Percentiles rank a stretch among this genome's conserved stretches.
Conservation (phyloP, 1,284 basidiomycete species). For the Ceratobasidium sp. region DNA sequence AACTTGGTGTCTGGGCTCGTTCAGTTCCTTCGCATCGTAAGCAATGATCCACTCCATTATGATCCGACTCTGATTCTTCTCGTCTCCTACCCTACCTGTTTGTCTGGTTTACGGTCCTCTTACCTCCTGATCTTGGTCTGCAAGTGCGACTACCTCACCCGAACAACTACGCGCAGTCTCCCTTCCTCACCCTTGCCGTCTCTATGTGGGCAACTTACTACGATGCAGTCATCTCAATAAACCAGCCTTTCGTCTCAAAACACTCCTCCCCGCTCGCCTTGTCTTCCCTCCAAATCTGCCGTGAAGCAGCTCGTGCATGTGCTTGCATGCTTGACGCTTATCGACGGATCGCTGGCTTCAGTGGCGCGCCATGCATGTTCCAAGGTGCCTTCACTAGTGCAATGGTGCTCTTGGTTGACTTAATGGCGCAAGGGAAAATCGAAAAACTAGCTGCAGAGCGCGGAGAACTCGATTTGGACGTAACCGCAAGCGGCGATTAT, state of each 20-base stretch:
- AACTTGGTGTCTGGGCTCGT: background rate
- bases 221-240: background rate
- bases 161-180: too few relatives aligned
- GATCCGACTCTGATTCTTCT: too few relatives aligned
- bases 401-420: background rate
- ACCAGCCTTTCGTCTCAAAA: background rate
- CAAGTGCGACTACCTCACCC: background rate
- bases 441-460: background rate
- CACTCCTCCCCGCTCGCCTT: background rate
- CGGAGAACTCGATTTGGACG: background rate
- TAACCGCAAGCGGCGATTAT: background rate
- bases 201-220: background rate
- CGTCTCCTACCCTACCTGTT: too few relatives aligned
- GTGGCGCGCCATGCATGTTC: too few relatives aligned
- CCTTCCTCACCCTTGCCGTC: background rate
- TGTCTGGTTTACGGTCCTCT: background rate
- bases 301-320: background rate
- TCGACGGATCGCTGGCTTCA: background rate
- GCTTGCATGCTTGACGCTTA: background rate
- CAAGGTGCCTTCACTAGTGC: background rate
- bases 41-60: background rate
- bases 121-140: too few relatives aligned
- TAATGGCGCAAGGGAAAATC: background rate
- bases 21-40: background rate
- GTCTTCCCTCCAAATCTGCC: background rate